phyloP scores from a whole-genome alignment of 192 early-diverging fungal genomes.

The Obelidium mucronatum region DNA sequence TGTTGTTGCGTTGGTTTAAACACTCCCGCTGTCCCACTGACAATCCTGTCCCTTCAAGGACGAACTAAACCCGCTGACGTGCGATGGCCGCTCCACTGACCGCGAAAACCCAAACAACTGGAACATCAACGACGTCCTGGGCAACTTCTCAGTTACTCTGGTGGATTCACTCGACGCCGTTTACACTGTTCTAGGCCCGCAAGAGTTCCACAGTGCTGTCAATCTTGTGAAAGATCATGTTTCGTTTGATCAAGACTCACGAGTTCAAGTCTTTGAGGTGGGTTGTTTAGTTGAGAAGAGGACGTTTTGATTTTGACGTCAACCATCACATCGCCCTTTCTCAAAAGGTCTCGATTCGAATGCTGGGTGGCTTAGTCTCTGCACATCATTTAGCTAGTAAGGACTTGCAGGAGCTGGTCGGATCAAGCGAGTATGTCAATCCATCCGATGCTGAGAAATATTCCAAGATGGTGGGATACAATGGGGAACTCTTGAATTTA shows the following conservation, averaged over 20 bases:
- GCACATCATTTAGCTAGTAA: constrained; percentile 80
- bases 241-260: constrained; percentile 81
- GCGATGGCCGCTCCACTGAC: constrained; percentile 78
- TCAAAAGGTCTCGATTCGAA: too few species aligned
- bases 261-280: constrained; percentile 95
- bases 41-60: constrained; percentile 55
- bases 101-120: constrained; percentile 66
- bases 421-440: background rate
- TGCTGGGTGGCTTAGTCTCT: constrained; percentile 87
- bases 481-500: constrained; percentile 78
- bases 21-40: background rate
- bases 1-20: too few species aligned
- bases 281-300: too few species aligned
- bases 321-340: too few species aligned
- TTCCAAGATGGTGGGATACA: constrained; percentile 70
- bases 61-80: constrained; percentile 88
- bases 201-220: constrained; percentile 72
- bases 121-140: constrained; percentile 92
- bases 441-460: constrained; percentile 60
- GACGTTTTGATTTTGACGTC: too few species aligned
- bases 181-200: constrained; percentile 73
- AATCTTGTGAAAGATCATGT: constrained; percentile 68
- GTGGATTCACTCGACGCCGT: constrained; percentile 91
- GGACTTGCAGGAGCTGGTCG: background rate
- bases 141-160: constrained; percentile 92